Evolutionary conservation across 768 basidiomycete species (phyloP), one percentile per base, ranked within the genome.

Genomic region (Leucocoprinus sp.): DNA sequence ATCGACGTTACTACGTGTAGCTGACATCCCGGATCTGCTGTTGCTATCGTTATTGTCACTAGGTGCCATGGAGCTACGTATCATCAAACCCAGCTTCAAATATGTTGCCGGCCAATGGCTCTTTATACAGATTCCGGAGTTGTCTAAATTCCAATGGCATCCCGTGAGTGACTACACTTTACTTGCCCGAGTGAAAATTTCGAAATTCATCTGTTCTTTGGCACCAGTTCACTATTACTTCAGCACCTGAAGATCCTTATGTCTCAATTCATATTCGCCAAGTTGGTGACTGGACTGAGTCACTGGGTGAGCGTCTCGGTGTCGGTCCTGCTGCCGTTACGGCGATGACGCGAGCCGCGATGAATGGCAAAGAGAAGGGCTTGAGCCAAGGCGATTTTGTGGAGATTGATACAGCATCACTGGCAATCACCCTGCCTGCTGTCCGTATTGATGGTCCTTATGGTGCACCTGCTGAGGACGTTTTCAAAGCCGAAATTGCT

Each of bases 51-150:
- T 48, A 33, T 51, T 37, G 37, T 52, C 23, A 31, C 40, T 51
- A 82, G 84, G 86, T 53, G 88, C 88, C 15, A 92, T 97, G 88
- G 91, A 96, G 62, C 72, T 96, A 37, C 84, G 91, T 37, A 93
- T 96, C 58, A 63, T 83, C 59, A 96, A 96, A 66, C 86, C 89
- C 5, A 85, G 82, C 60, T 87, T 96, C 74, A 88, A 84, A 59
- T 93, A 96, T 65, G 84, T 82, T 39, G 76, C 89, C 24, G 91
- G 91, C 8, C 89, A 93, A 67, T 93, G 91, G 91, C 68, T 93
- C 21, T 93, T 90, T 69, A 66, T 93, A 52, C 84, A 91, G 56
- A 78, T 93, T 11, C 92, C 93, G 2, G 88, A 92, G 35, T 63
- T 96, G 8, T 93, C 90, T 34, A 63, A 56, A 15, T 80, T 74